Evolutionary conservation across 176 grass and related monocot genomes (phyloP).

Genomic region (Saccharum spontaneum): DNA sequence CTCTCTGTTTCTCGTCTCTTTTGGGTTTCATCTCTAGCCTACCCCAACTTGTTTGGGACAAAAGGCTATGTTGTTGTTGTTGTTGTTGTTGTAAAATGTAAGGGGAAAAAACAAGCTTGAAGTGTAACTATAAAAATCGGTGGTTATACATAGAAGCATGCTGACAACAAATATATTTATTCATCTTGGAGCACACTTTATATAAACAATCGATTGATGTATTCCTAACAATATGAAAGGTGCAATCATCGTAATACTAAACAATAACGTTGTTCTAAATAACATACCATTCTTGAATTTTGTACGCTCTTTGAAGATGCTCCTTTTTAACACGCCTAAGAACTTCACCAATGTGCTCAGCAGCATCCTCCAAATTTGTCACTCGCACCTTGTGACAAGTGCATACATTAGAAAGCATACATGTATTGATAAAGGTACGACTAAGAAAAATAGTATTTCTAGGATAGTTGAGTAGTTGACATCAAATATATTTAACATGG

Average conservation of each 20-base stretch:
- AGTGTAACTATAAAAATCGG: neutral
- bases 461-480: neutral
- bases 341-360: slow-evolving; percentile 97
- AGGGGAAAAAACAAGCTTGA: neutral
- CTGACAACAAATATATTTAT: neutral
- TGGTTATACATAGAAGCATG: neutral
- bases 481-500: neutral
- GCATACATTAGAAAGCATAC: neutral
- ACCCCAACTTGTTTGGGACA: no score
- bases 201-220: neutral
- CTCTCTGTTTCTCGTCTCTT: no score
- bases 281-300: slow-evolving; percentile 82
- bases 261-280: neutral
- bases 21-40: no score
- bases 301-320: slow-evolving; percentile 95
- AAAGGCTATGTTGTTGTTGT: no score
- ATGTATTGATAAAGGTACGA: neutral
- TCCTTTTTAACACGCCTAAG: slow-evolving; percentile 87
- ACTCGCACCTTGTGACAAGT: slow-evolving; percentile 68
- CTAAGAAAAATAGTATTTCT: neutral
- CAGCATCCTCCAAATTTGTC: slow-evolving; percentile 92
- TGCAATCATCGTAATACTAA: neutral
- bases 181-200: neutral
- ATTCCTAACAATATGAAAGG: neutral
- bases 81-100: no score